Percentiles rank a stretch among this genome's conserved stretches.
These are phyloP conservation scores for Fusarium globosum DNA, from an alignment of 2,329 filamentous ascomycete species.

Conservation along the genomic window DNA sequence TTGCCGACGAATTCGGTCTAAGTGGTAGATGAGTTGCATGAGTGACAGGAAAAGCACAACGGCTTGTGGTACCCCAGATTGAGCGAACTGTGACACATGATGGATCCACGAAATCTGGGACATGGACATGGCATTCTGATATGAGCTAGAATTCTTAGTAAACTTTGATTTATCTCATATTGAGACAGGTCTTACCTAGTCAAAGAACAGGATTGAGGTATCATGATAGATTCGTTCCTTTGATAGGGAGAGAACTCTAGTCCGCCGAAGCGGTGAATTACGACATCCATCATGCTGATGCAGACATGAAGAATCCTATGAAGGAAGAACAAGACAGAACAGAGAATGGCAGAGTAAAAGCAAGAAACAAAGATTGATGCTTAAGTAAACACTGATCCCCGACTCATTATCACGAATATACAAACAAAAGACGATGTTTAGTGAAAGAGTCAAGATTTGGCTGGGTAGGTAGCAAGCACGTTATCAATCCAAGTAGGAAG, in stretches of 20 bases:
- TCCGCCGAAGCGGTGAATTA: constrained; percentile 47
- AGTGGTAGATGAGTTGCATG: constrained; percentile 49
- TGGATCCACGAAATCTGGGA: constrained; percentile 53
- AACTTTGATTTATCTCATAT: background rate
- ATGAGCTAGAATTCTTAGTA: constrained; percentile 20
- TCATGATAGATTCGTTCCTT: constrained; percentile 29
- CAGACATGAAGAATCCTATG: constrained; percentile 20
- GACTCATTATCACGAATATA: constrained; percentile 7
- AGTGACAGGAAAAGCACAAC: constrained; percentile 52
- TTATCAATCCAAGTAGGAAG: constrained; percentile 29
- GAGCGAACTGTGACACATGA: constrained; percentile 52
- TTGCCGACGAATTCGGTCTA: constrained; percentile 48
- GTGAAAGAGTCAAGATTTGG: constrained; percentile 8
- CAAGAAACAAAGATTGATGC: background rate
- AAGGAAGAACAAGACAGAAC: background rate
- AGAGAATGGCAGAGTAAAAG: background rate
- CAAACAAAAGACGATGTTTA: constrained; percentile 1
- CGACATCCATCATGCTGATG: constrained; percentile 46
- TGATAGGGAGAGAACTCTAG: constrained; percentile 47
- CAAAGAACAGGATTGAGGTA: constrained; percentile 11
- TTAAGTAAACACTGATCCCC: background rate
- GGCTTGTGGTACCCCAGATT: constrained; percentile 55
- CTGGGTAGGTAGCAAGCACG: background rate
- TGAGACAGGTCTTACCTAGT: constrained; percentile 33
- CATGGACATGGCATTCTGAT: constrained; percentile 26